Base-by-base conservation (phyloP, 1,139 yeast species). In the Saccharomyces hybrid region DNA sequence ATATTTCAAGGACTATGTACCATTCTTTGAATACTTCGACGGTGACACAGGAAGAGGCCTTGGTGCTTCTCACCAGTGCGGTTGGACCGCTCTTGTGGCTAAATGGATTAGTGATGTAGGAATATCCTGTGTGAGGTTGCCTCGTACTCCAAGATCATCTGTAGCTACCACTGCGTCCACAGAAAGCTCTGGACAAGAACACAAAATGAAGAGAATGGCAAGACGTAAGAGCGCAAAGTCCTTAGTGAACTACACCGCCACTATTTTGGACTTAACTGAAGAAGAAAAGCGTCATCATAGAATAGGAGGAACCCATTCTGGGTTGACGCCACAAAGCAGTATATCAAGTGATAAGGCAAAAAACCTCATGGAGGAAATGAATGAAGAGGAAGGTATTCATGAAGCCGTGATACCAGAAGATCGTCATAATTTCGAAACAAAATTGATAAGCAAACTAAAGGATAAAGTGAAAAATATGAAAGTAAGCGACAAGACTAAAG, bases 81-180 rank as follows among this genome's bases (percentile, higher is more conserved):
- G 98, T 14, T 91, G 98, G 98, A 91, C 98, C 0, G 91, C 96
- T 0, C 78, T 91, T 51, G 95, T 90, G 55, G 96, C 96, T 51
- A 88, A 93, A 71, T 83, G 95, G 82, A 89, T 91, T 66, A 95
- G 88, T 68, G 98, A 91, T 70, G 88, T 88, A 52, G 97, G 96
- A 55, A 78, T 83, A 50, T 80, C 89, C 0, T 81, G 84, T 66
- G 74, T 80, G 66, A 84, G 53, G 51, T 55, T 65, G 49, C 83
- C 84, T 42, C 72, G 77, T 55, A 75, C 82, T 6, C 80, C 81
- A 34, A 64, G 73, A 55, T 62, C 71, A 2, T 62, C 66, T 9
- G 60, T 57, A 1, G 59, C 63, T 12, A 54, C 60, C 16, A 52
- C 63, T 5, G 48, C 52, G 11, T 51, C 58, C 7, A 55, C 60